phyloP scores from a whole-genome alignment of 441 rosid species.

The Corymbia citriodora region DNA sequence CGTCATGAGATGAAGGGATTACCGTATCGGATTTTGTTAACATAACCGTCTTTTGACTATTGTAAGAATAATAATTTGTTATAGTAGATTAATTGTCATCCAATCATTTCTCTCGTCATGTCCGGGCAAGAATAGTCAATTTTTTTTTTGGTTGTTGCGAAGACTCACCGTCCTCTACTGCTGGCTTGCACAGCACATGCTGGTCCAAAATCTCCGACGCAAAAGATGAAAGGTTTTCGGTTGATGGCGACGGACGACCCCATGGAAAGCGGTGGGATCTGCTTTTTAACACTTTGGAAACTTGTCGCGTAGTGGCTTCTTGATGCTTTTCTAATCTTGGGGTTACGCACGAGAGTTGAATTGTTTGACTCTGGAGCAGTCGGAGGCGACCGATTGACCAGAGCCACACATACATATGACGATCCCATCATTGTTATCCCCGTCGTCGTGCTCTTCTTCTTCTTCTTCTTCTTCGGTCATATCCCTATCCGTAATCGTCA shows the following conservation, averaged over 20 bases:
- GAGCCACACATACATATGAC: neutral
- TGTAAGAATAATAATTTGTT: too few relatives aligned
- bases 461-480: neutral
- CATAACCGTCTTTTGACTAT: too few relatives aligned
- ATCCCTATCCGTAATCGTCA: neutral
- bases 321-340: neutral
- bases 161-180: neutral
- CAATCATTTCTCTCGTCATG: too few relatives aligned
- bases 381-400: neutral
- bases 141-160: neutral
- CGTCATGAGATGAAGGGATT: neutral
- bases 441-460: neutral
- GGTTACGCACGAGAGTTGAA: neutral
- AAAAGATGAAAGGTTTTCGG: neutral
- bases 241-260: neutral
- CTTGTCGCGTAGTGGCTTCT: neutral
- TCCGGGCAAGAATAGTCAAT: too few relatives aligned
- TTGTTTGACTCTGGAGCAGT: neutral
- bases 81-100: too few relatives aligned
- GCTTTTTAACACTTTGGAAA: neutral
- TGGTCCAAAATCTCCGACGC: neutral
- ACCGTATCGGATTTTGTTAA: neutral
- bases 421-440: neutral
- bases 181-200: neutral
- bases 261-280: neutral